phyloP scores from a whole-genome alignment of 768 basidiomycete genomes.

The Boletellus ananas region DNA sequence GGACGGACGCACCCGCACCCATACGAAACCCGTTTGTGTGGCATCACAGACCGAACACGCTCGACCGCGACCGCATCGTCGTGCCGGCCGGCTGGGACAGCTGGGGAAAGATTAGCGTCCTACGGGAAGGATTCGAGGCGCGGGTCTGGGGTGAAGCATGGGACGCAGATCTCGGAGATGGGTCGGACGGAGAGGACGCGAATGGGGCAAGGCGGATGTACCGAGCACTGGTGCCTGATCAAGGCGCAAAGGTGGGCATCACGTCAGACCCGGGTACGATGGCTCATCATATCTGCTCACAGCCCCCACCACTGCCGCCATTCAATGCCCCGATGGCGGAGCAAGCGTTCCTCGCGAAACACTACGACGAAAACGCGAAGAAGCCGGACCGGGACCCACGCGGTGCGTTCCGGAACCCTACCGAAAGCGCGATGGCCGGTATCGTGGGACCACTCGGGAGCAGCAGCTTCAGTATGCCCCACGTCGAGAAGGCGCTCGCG shows the following conservation, averaged over 20 bases:
- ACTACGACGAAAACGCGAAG: slow-evolving; percentile 89
- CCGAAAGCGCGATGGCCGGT: slow-evolving; percentile 57
- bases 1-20: slow-evolving; percentile 42
- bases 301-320: slow-evolving; percentile 66
- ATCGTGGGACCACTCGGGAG: slow-evolving; percentile 93
- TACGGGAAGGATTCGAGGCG: slow-evolving; percentile 90
- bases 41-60: slow-evolving; percentile 78
- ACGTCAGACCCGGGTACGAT: background rate
- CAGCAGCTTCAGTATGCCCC: slow-evolving; percentile 80
- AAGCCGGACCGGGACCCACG: slow-evolving; percentile 89
- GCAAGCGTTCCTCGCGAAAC: slow-evolving; percentile 84
- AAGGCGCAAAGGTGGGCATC: slow-evolving; percentile 60
- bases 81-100: slow-evolving; percentile 98
- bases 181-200: slow-evolving; percentile 38
- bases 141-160: slow-evolving; percentile 75
- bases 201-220: slow-evolving; percentile 65
- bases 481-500: slow-evolving; percentile 79
- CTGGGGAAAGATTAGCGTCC: slow-evolving; percentile 91
- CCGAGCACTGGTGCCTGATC: slow-evolving; percentile 68
- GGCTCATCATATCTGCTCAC: slow-evolving; percentile 1
- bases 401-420: slow-evolving; percentile 76
- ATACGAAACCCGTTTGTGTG: slow-evolving; percentile 84
- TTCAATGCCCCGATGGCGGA: slow-evolving; percentile 84
- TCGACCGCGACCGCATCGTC: slow-evolving; percentile 89
- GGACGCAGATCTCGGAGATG: slow-evolving; percentile 64